phyloP scores from a whole-genome alignment of 1,284 basidiomycete species.

The Malassezia vespertilionis region DNA sequence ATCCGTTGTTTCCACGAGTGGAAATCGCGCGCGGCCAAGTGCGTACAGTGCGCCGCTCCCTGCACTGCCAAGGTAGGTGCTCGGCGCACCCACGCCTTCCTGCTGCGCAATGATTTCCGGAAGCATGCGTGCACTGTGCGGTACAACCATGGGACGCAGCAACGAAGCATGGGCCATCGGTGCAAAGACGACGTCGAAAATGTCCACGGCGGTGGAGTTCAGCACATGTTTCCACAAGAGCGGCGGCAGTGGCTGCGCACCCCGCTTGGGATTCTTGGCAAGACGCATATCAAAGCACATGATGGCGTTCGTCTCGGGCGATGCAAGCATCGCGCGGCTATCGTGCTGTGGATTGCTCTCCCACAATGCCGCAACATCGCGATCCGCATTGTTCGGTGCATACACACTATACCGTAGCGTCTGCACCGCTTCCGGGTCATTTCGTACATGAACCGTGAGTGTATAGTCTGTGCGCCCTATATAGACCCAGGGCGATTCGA shows the following conservation, averaged over 20 bases:
- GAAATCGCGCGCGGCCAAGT: conserved; percentile 29
- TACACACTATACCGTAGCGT: conserved; percentile 42
- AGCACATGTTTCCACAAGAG: conserved; percentile 6
- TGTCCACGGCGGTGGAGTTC: conserved; percentile 1
- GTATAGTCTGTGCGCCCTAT: conserved; percentile 43
- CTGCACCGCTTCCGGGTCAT: conserved; percentile 29
- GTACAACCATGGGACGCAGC: conserved; percentile 12
- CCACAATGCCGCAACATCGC: conserved; percentile 37
- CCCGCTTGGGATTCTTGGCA: conserved; percentile 2
- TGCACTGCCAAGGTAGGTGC: conserved; percentile 34
- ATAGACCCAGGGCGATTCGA: conserved; percentile 27
- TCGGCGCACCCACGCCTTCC: not conserved
- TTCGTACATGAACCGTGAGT: conserved; percentile 39
- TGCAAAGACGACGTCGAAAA: conserved; percentile 17
- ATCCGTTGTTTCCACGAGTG: conserved; percentile 27
- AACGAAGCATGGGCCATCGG: conserved; percentile 4
- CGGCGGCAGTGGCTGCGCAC: conserved; percentile 7
- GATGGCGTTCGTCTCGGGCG: conserved; percentile 37
- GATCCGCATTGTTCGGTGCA: conserved; percentile 39
- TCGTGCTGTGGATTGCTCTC: conserved; percentile 25
- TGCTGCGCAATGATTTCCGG: not conserved
- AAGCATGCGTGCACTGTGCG: conserved; percentile 3
- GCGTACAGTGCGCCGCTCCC: conserved; percentile 32
- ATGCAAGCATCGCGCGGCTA: conserved; percentile 27
- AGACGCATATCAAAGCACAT: conserved; percentile 38